These are phyloP conservation scores for Prunus mongolica DNA, from an alignment of 306 rosid genomes.

Conservation along the genomic window DNA sequence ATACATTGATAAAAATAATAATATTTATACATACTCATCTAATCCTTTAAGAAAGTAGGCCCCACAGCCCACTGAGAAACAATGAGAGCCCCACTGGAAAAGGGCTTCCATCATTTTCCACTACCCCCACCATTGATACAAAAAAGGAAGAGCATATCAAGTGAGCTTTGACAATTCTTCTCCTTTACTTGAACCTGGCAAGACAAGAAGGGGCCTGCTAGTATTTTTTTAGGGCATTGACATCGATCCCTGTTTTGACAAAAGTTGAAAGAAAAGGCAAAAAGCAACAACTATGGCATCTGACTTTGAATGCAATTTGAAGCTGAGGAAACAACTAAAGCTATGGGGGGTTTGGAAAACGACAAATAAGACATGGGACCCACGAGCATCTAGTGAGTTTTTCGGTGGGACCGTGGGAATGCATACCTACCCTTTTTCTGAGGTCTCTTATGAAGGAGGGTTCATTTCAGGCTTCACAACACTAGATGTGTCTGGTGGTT, in stretches of 20 bases:
- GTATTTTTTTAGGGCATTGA: conserved; percentile 50
- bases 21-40: conserved; percentile 37
- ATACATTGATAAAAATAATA: conserved; percentile 21
- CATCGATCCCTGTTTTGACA: conserved; percentile 58
- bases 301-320: conserved; percentile 86
- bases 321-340: conserved; percentile 37
- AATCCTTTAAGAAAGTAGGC: conserved; percentile 55
- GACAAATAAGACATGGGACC: conserved; percentile 51
- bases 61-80: conserved; percentile 86
- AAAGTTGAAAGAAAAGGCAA: conserved; percentile 47
- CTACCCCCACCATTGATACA: conserved; percentile 59
- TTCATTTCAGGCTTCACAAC: conserved; percentile 72
- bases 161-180: conserved; percentile 66
- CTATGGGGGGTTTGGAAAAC: conserved; percentile 39
- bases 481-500: conserved; percentile 72
- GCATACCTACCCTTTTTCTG: conserved; percentile 13
- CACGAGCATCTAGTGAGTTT: conserved; percentile 29
- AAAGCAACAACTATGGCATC: conserved; percentile 66
- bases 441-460: conserved; percentile 66
- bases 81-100: conserved; percentile 43
- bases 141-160: conserved; percentile 56
- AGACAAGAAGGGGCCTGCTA: conserved; percentile 46
- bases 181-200: conserved; percentile 57
- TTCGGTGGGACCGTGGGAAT: conserved; percentile 29
- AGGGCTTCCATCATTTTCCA: conserved; percentile 80